Conservation (phyloP, 345 rosid species). For the Melaleuca quinquenervia region DNA sequence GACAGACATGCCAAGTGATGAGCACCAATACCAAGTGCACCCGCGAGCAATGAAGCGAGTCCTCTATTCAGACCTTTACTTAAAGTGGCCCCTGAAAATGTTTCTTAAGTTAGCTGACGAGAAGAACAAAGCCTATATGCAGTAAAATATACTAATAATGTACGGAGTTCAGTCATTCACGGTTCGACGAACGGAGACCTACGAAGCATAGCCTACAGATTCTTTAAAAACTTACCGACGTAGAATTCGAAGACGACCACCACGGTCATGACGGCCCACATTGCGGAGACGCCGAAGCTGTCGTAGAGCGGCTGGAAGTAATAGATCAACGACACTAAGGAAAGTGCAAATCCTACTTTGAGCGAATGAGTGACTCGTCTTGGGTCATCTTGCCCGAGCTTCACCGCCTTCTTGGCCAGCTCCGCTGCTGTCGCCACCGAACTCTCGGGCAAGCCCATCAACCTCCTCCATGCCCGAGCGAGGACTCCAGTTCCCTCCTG, state of each 20-base stretch:
- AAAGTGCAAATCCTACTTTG: conserved; percentile 60
- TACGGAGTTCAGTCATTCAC: neutral
- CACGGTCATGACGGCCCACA: conserved; percentile 86
- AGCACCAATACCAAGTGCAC: conserved; percentile 53
- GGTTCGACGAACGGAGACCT: neutral
- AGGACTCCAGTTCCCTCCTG: neutral
- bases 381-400: conserved; percentile 54
- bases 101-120: neutral
- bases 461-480: neutral
- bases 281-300: conserved; percentile 55
- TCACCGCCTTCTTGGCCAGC: conserved; percentile 8
- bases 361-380: conserved; percentile 62
- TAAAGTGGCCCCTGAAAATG: conserved; percentile 36
- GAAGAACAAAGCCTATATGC: neutral
- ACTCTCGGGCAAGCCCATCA: conserved; percentile 4
- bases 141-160: neutral
- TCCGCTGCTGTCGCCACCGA: conserved; percentile 1
- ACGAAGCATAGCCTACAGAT: neutral
- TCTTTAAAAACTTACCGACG: conserved; percentile 34
- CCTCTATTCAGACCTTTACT: conserved; percentile 66
- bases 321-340: conserved; percentile 50
- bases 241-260: conserved; percentile 73
- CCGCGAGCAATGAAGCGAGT: conserved; percentile 57
- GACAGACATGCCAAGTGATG: conserved; percentile 49
- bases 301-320: conserved; percentile 52